Percentiles rank a stretch among this genome's conserved stretches.
These are phyloP conservation scores for Arthromyces matolae DNA, from an alignment of 768 basidiomycete species.

Conservation along the genomic window DNA sequence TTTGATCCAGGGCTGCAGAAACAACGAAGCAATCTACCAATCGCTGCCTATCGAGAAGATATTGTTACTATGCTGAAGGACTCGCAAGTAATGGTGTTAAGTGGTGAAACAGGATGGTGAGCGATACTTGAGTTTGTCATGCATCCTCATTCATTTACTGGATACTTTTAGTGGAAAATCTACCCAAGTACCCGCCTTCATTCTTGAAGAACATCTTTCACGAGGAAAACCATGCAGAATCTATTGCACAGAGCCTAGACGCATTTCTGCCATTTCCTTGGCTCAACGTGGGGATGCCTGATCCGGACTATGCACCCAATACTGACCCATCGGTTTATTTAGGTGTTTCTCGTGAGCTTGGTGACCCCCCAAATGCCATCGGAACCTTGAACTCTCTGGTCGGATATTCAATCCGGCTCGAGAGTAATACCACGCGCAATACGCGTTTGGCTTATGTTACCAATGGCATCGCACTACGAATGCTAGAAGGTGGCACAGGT, in stretches of 20 bases:
- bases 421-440: slow-evolving; percentile 76
- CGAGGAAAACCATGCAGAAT: slow-evolving; percentile 84
- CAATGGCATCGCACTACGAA: slow-evolving; percentile 91
- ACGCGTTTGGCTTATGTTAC: slow-evolving; percentile 85
- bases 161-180: slow-evolving; percentile 76
- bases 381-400: slow-evolving; percentile 79
- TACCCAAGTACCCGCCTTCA: slow-evolving; percentile 91
- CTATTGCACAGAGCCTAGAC: slow-evolving; percentile 91
- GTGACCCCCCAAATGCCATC: slow-evolving; percentile 74
- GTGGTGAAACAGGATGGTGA: slow-evolving; percentile 43
- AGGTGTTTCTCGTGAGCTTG: slow-evolving; percentile 86
- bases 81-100: slow-evolving; percentile 85
- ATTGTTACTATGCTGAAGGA: slow-evolving; percentile 68
- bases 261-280: slow-evolving; percentile 94
- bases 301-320: neutral
- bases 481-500: slow-evolving; percentile 87
- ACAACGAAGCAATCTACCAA: slow-evolving; percentile 79
- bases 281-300: slow-evolving; percentile 61
- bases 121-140: slow-evolving; percentile 8
- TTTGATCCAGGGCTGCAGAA: no score
- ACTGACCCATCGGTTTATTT: slow-evolving; percentile 3
- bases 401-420: slow-evolving; percentile 92
- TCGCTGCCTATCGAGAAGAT: slow-evolving; percentile 72
- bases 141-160: neutral
- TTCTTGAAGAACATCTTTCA: slow-evolving; percentile 85